phyloP scores from a whole-genome alignment of 768 basidiomycete genomes.

The Hortiboletus campestris region DNA sequence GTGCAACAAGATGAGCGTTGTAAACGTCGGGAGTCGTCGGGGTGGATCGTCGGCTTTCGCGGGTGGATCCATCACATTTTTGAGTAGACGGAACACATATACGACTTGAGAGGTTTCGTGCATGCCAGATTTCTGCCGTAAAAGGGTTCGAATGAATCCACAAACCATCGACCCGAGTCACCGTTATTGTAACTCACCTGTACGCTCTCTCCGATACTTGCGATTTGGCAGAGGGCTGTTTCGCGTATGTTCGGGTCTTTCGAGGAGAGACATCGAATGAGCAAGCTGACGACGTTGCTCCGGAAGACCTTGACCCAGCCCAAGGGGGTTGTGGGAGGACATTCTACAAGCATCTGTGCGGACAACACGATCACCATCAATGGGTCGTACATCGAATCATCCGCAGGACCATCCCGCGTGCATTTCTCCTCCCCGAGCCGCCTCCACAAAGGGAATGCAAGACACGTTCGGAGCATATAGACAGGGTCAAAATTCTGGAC shows the following conservation, averaged over 20 bases:
- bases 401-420: constrained; percentile 24
- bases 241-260: constrained; percentile 59
- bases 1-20: constrained; percentile 80
- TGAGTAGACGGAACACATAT: constrained; percentile 56
- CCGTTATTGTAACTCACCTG: constrained; percentile 46
- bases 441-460: constrained; percentile 69
- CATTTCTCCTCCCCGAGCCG: constrained; percentile 39
- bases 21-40: constrained; percentile 68
- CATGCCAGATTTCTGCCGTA: constrained; percentile 56
- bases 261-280: constrained; percentile 71
- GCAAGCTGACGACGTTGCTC: constrained; percentile 72
- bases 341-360: constrained; percentile 60
- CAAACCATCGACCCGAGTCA: neutral
- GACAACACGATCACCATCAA: constrained; percentile 70
- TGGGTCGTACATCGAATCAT: constrained; percentile 70
- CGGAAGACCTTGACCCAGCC: constrained; percentile 83
- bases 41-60: constrained; percentile 49
- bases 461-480: constrained; percentile 66
- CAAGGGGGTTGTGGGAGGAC: constrained; percentile 54
- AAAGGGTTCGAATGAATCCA: neutral
- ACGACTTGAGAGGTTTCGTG: constrained; percentile 75
- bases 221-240: constrained; percentile 59
- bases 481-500: constrained; percentile 69
- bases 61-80: constrained; percentile 12
- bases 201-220: constrained; percentile 56